Percentiles rank a stretch among this genome's conserved stretches.
phyloP scores from a whole-genome alignment of 495 filamentous ascomycete genomes.

The Podospora appendiculata region DNA sequence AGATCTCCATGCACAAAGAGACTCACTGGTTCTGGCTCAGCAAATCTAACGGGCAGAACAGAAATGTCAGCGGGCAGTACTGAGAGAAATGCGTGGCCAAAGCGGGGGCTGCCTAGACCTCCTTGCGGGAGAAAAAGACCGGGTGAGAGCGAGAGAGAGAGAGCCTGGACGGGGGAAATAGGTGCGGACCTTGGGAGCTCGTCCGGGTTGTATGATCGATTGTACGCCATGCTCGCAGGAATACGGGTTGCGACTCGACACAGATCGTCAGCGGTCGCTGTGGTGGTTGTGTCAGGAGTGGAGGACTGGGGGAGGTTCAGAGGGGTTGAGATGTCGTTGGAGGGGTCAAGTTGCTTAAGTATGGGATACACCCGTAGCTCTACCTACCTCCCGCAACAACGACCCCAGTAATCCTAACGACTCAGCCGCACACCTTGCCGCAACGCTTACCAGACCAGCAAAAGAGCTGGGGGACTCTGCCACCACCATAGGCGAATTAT shows the following conservation, averaged over 20 bases:
- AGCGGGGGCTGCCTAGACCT: background rate
- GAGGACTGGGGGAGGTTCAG: constrained; percentile 1
- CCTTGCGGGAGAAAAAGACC: constrained; percentile 2
- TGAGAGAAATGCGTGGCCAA: constrained; percentile 2
- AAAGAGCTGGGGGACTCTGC: background rate
- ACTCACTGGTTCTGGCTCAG: constrained; percentile 85
- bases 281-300: constrained; percentile 13
- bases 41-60: constrained; percentile 54
- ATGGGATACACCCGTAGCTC: too few species aligned
- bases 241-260: constrained; percentile 4
- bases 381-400: too few species aligned
- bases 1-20: background rate
- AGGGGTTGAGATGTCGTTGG: background rate
- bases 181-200: constrained; percentile 82
- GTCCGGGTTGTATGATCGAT: constrained; percentile 88
- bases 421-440: background rate
- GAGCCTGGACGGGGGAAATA: background rate
- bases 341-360: background rate
- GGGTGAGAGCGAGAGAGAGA: background rate
- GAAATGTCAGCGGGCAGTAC: constrained; percentile 13
- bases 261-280: constrained; percentile 11
- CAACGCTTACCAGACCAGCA: background rate
- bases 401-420: background rate
- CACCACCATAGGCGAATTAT: background rate
- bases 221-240: constrained; percentile 74